Conservation (phyloP, 805 yeast genomes). For the Yamadazyma philogaea region DNA sequence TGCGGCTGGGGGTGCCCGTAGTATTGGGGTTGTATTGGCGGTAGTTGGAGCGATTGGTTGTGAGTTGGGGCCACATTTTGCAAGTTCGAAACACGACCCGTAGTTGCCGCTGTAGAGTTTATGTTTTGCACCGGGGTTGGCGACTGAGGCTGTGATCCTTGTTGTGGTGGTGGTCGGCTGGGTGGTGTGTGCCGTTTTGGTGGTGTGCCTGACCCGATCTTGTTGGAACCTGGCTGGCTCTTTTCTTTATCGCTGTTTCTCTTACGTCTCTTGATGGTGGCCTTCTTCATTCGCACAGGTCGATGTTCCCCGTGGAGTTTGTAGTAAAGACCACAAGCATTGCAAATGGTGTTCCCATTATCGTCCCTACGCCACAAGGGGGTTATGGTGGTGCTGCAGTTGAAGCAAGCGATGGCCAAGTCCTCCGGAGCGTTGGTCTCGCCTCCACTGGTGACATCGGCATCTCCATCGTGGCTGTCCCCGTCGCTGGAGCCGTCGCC, state of each 20-base stretch:
- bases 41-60: neutral
- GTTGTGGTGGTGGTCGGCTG: too few species aligned
- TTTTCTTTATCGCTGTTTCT: conserved; percentile 31
- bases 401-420: conserved; percentile 72
- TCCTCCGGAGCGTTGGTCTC: conserved; percentile 26
- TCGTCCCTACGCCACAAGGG: conserved; percentile 87
- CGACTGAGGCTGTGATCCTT: neutral
- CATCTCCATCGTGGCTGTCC: neutral
- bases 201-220: neutral
- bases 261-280: conserved; percentile 71
- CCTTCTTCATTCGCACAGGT: conserved; percentile 71
- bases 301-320: conserved; percentile 72
- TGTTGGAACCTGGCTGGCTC: neutral
- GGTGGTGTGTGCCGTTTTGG: neutral
- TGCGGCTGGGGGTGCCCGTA: conserved; percentile 14
- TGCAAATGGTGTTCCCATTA: conserved; percentile 78
- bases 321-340: conserved; percentile 82
- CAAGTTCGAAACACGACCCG: too few species aligned
- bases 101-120: too few species aligned
- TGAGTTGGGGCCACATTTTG: neutral
- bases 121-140: neutral
- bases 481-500: neutral
- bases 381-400: conserved; percentile 81
- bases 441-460: neutral
- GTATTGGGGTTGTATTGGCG: conserved; percentile 1